Conservation (phyloP, 108 stramenopile species). For the Cyclotella cryptica region DNA sequence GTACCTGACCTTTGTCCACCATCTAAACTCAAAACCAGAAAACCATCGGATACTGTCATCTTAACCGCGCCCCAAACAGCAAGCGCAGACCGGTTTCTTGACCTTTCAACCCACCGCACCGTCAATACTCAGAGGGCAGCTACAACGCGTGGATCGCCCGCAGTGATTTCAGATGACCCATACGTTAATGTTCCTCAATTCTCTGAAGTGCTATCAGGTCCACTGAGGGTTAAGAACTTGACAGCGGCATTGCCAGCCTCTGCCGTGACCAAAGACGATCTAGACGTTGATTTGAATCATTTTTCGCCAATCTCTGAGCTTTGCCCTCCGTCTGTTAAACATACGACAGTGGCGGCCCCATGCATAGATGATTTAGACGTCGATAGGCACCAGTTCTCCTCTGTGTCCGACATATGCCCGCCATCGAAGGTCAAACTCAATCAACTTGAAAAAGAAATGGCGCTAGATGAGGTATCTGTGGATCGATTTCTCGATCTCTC, state of each 20-base stretch:
- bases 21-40: not conserved
- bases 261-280: not conserved
- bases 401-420: not conserved
- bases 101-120: not conserved
- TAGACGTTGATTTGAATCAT: constrained; percentile 1
- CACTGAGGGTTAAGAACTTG: constrained; percentile 1
- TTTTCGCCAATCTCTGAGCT: constrained; percentile 9
- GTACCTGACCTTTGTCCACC: not conserved
- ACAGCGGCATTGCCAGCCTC: not conserved
- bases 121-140: not conserved
- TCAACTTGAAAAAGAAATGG: not conserved
- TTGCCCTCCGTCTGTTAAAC: constrained; percentile 2
- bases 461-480: not conserved
- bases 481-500: constrained; percentile 12
- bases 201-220: not conserved
- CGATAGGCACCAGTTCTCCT: too few relatives aligned
- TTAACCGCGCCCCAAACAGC: not conserved
- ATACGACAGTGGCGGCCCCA: not conserved
- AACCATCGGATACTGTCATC: not conserved
- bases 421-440: not conserved
- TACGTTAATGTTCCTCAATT: constrained; percentile 7
- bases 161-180: not conserved
- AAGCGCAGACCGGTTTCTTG: constrained; percentile 6
- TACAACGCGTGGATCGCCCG: not conserved
- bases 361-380: too few relatives aligned